phyloP scores from a whole-genome alignment of 2,329 filamentous ascomycete genomes.

The Claviceps sp. region DNA sequence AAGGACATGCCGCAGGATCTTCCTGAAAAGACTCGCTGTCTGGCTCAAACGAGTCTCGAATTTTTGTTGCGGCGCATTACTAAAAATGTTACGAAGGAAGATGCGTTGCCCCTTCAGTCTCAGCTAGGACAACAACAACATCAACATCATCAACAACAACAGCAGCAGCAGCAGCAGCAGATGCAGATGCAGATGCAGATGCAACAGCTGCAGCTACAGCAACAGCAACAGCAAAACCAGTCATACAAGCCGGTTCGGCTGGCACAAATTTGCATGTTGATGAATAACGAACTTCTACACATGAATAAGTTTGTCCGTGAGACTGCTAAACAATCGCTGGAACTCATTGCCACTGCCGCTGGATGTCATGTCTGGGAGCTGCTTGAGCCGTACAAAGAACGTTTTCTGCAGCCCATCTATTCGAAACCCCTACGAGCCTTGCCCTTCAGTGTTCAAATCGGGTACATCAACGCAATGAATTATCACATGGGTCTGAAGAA shows the following conservation, averaged over 20 bases:
- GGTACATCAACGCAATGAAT: constrained; percentile 94
- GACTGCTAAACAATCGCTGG: constrained; percentile 68
- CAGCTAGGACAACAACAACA: constrained; percentile 31
- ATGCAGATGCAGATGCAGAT: constrained; percentile 33
- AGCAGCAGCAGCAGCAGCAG: constrained; percentile 27
- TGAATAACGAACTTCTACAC: constrained; percentile 81
- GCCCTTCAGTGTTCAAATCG: constrained; percentile 90
- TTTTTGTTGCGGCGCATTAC: constrained; percentile 67
- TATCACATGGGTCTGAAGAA: constrained; percentile 85
- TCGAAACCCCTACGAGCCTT: constrained; percentile 86
- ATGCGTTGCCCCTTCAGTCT: constrained; percentile 30
- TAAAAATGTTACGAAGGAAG: constrained; percentile 66
- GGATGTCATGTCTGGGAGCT: constrained; percentile 75
- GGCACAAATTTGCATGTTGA: constrained; percentile 65
- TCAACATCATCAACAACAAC: constrained; percentile 33
- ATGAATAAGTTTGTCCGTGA: constrained; percentile 93
- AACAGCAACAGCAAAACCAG: constrained; percentile 27
- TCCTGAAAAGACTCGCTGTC: constrained; percentile 72
- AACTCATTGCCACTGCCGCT: constrained; percentile 66
- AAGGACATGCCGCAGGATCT: constrained; percentile 96
- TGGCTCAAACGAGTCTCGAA: constrained; percentile 73
- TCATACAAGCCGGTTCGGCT: constrained; percentile 42
- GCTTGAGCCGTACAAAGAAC: constrained; percentile 78
- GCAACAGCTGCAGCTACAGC: constrained; percentile 15
- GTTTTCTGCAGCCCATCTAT: constrained; percentile 82